Evolutionary conservation across 1,284 basidiomycete species (phyloP), one percentile per base, ranked within the genome.

Genomic region (Rhizoctonia solani): DNA sequence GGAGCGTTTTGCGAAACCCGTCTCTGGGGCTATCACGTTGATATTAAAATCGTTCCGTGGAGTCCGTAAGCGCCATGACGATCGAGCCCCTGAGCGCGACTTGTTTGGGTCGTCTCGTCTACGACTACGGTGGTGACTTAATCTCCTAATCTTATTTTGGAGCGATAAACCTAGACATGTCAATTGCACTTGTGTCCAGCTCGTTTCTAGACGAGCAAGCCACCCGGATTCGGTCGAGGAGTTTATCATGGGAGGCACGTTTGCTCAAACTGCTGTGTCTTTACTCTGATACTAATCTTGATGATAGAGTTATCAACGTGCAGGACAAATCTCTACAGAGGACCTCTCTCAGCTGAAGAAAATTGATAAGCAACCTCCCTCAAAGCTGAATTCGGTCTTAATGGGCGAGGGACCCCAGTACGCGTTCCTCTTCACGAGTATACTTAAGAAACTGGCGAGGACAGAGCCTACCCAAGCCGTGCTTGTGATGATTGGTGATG

Each of bases 391-490:
- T 72, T 85, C 87, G 3, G 79, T 92, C 14, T 83, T 93, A 61
- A 81, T 90, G 4, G 89, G 88, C 0, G 90, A 95, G 75, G 91
- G 90, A 50, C 83, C 83, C 70, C 82, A 85, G 70, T 98, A 97
- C 76, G 92, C 93, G 11, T 81, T 86, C n/a, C 83, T 99, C 34
- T 98, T 95, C 78, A 87, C 98, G 49, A 87, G 88, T 69, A 83
- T 99, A 23, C 85, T 99, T 74, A 92, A 93, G 82, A 98, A 97
- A 78, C 85, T 98, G 27, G 90, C 91, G 78, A 81, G 95, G 72
- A 88, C 92, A 53, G 96, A 99, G 77, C 96, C 95, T 3, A 90
- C 98, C 78, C 95, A 97, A 77, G 93, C 87, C 74, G 89, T 98
- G 61, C 84, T 99, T 25, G 92, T 96, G 47, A 84, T 95, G 71